Evolutionary conservation across 306 rosid genomes (phyloP), one percentile per base, ranked within the genome.

Genomic region (Vachellia pachyceras): DNA sequence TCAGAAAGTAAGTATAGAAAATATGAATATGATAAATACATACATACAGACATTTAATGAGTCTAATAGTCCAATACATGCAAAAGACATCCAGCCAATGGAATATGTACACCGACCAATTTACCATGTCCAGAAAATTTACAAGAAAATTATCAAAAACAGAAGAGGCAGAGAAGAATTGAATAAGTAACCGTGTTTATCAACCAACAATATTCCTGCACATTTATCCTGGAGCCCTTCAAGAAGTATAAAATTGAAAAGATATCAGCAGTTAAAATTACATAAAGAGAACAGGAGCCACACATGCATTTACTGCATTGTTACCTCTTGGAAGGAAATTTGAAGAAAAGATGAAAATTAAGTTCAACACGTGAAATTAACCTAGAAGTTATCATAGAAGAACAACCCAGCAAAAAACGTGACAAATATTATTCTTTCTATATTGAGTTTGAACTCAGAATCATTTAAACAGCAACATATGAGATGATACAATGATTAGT

Each of bases 1-100:
- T 47, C 79, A 77, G 73, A 58, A 61, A 74, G 11, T 58, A 76
- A 73, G 79, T 17, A 33, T 81, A 71, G 82, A 80, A 80, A 76
- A 74, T 69, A 67, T 35, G 65, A 79, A 79, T 39, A 83, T 77
- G 69, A 68, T 70, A 15, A 50, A 70, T 47, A 58, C 73, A 15
- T 39, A 67, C 55, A 58, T 41, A 69, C 20, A 36, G 25, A 69
- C 39, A 20, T 20, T 69, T 41, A 22, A 50, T 42, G 46, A 42
- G 68, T 22, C 74, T 41, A 64, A 33, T 47, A 20, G 77, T 80
- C 72, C 73, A 37, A 44, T 18, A n/a, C 58, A 66, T 11, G 9
- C 3, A 39, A 9, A 41, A 68, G 73, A n/a, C 35, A 40, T 20
- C 73, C 73, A 41, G 50, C 6, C 49, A 41, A 68, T 7, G 40